phyloP scores from a whole-genome alignment of 129 eudicot genomes.

The Tagetes erecta region DNA sequence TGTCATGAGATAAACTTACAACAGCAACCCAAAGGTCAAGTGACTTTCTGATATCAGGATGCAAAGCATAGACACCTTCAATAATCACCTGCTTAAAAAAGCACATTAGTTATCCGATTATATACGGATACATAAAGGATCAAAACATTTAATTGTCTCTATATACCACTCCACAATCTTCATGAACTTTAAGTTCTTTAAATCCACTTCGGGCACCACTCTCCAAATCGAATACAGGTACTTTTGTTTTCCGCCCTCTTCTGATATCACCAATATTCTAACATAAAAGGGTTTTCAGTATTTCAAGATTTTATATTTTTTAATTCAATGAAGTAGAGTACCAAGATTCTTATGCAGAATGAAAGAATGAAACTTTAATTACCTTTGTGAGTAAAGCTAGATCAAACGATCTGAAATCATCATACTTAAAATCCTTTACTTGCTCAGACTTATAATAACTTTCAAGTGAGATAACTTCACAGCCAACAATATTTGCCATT shows the following conservation, averaged over 20 bases:
- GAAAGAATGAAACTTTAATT: slow-evolving; percentile 15
- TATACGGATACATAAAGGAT: background rate
- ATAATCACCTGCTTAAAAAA: slow-evolving; percentile 63
- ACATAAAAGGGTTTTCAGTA: background rate
- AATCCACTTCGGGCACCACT: slow-evolving; percentile 84
- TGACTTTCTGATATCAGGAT: slow-evolving; percentile 88
- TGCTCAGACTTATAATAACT: slow-evolving; percentile 91
- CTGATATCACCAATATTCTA: slow-evolving; percentile 89
- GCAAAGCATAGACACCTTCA: slow-evolving; percentile 98
- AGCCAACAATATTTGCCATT: slow-evolving; percentile 99
- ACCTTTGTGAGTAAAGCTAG: slow-evolving; percentile 87
- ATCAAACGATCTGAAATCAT: slow-evolving; percentile 91
- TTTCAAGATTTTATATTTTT: background rate
- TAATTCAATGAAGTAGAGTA: background rate
- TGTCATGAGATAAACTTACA: slow-evolving; percentile 57
- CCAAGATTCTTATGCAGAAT: background rate
- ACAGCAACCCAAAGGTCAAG: slow-evolving; percentile 99
- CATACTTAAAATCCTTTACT: slow-evolving; percentile 86
- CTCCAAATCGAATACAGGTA: slow-evolving; percentile 87
- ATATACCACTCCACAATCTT: slow-evolving; percentile 92
- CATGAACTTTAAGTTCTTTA: slow-evolving; percentile 89
- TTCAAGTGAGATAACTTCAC: slow-evolving; percentile 98
- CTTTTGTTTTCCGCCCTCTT: slow-evolving; percentile 66
- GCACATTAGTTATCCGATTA: slow-evolving; percentile 18
- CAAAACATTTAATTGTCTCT: background rate